phyloP scores from a whole-genome alignment of 2,329 filamentous ascomycete species.

The Stachybotrys elegans region DNA sequence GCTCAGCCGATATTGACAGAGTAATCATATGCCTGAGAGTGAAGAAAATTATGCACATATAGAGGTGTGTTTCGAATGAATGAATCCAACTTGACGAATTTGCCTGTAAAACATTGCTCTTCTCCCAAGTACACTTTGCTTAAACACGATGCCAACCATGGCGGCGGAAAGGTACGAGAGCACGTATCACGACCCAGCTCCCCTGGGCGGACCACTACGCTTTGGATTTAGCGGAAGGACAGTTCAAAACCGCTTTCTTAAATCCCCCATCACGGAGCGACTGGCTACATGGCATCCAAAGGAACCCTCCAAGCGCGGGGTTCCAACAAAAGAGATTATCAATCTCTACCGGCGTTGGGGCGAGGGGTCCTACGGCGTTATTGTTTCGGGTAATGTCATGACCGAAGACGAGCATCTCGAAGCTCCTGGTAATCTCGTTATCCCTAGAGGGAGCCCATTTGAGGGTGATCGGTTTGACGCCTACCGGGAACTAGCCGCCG shows the following conservation, averaged over 20 bases:
- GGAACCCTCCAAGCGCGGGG: not conserved
- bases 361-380: not conserved
- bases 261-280: not conserved
- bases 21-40: too few species aligned
- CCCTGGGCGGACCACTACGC: not conserved
- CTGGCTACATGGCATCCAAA: not conserved
- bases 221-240: not conserved
- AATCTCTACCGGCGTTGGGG: not conserved
- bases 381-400: not conserved
- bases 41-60: too few species aligned
- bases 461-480: too few species aligned
- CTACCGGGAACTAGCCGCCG: too few species aligned
- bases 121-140: too few species aligned
- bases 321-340: not conserved
- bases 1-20: too few species aligned
- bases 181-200: not conserved
- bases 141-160: too few species aligned
- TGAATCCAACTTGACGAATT: too few species aligned
- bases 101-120: too few species aligned
- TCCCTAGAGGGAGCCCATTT: too few species aligned
- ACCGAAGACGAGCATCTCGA: not conserved
- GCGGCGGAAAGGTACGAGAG: not conserved
- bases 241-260: not conserved
- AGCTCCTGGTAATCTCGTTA: not conserved
- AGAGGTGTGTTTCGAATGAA: too few species aligned